Evolutionary conservation across 805 yeast genomes (phyloP).

Genomic region (Suhomyces sp.): DNA sequence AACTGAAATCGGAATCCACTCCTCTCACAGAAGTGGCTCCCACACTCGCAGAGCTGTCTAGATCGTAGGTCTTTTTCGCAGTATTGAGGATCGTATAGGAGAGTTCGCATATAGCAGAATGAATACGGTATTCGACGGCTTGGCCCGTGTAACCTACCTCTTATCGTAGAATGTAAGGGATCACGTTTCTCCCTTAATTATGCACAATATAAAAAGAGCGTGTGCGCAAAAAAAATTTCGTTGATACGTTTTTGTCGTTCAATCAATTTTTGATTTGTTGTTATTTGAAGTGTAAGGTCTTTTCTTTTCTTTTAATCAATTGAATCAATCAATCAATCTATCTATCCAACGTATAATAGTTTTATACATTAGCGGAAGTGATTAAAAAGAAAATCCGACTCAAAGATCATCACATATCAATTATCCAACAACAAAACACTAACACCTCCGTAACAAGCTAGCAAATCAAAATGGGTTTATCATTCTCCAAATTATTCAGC

Average conservation of each 20-base stretch:
- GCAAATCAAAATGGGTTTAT: conserved; percentile 32
- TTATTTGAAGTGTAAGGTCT: conserved; percentile 4
- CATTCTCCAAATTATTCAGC: conserved; percentile 38
- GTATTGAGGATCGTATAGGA: not conserved
- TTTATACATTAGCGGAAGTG: not conserved
- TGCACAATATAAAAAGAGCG: conserved; percentile 3
- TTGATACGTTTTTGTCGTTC: conserved; percentile 3
- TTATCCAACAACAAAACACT: not conserved
- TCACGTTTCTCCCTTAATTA: not conserved
- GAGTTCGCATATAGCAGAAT: not conserved
- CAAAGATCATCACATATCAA: not conserved
- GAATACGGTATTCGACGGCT: not conserved
- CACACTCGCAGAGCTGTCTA: not conserved
- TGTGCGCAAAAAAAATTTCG: conserved; percentile 7
- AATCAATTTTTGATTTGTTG: conserved; percentile 8
- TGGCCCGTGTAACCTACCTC: not conserved
- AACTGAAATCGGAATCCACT: not conserved
- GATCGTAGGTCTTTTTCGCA: not conserved
- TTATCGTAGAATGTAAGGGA: not conserved
- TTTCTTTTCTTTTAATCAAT: conserved; percentile 2
- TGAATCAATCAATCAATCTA: conserved; percentile 5
- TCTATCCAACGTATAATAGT: not conserved
- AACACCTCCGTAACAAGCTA: conserved; percentile 1
- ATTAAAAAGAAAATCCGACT: not conserved
- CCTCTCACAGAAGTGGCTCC: not conserved